Evolutionary conservation across 345 rosid genomes (phyloP), one percentile per base, ranked within the genome.

Genomic region (Arabidopsis arenosa): DNA sequence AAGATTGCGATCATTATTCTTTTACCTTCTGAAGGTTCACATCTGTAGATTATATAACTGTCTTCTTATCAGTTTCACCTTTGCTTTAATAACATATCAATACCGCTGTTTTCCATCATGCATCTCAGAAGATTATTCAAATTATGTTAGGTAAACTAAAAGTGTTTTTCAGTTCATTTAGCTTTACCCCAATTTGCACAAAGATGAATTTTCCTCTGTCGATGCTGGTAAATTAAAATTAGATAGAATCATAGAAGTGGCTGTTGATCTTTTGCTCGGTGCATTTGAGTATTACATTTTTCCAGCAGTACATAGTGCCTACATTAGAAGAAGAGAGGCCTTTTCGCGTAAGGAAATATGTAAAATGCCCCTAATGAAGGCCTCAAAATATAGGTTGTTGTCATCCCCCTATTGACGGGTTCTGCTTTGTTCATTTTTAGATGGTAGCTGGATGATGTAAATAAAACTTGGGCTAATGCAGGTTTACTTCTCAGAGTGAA

Each of bases 41-140:
- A 56, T 61, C 71, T 75, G 45, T 69, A 65, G 75, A 66, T 68
- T 75, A 71, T 75, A 71, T 56, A 74, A 55, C 18, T 56, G 40
- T 61, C 55, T 52, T 68, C 54, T 57, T 65, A 52, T 66, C 35
- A 48, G n/a, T 28, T 63, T 48, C 11, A 10, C 39, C 14, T 57
- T 15, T 68, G 49, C 52, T 47, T 73, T 30, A 26, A 37, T 9
- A 53, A 61, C 70, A 59, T 73, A 47, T 62, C 15, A 28, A 10
- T 23, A 56, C 60, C 35, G 35, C 35, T 36, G 14, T 35, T 69
- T 60, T 35, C 12, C 63, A 53, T 69, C 53, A 55, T 54, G 65
- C 66, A 45, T 70, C 36, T 33, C 56, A 59, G 26, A 48, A 49
- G 57, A 59, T 49, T 40, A 67, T 30, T 40, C 28, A 8, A 59